Evolutionary conservation across 345 rosid genomes (phyloP), one percentile per base, ranked within the genome.

Genomic region (Camelina sativa): DNA sequence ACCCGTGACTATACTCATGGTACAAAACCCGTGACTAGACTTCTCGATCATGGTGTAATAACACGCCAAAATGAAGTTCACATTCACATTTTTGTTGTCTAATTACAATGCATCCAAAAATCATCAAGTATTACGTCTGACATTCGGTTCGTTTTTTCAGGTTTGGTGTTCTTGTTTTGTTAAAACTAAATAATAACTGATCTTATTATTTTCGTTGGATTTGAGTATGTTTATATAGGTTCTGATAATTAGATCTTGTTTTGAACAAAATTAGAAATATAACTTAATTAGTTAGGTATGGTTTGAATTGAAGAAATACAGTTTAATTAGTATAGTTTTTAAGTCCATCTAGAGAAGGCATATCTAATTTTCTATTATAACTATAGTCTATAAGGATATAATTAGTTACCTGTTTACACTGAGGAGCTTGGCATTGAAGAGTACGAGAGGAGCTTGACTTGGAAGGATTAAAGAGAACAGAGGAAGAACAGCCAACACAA

Each of bases 401-500:
- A 25, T 4, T 13, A 68, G 1, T 61, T 47, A 94, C 97, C 97
- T 86, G 97, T 67, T 81, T 80, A 88, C 99, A 95, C 73, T 89
- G 87, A 67, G 92, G 60, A 65, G 88, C 85, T n/a, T 78, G 80
- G 22, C 99, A 95, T 1, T 74, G 80, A 52, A 92, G 73, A 37
- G 89, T 1, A 59, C 78, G 82, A 83, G 82, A 89, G 40, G 90
- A 81, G 66, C 77, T 83, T 51, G 99, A 92, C 80, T 72, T 76
- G 20, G 71, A 75, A 46, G 86, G 41, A 57, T 78, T 68, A 52
- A 90, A 92, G 54, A 73, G 52, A 53, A 83, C 81, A 12, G 84
- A 71, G 34, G 89, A 87, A 46, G 97, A 74, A 80, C 97, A 92
- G 6, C 99, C 98, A 54, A 75, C 82, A 50, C 98, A 95, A 46